phyloP scores from a whole-genome alignment of 768 basidiomycete genomes.

The Daedaleopsis sinensis region DNA sequence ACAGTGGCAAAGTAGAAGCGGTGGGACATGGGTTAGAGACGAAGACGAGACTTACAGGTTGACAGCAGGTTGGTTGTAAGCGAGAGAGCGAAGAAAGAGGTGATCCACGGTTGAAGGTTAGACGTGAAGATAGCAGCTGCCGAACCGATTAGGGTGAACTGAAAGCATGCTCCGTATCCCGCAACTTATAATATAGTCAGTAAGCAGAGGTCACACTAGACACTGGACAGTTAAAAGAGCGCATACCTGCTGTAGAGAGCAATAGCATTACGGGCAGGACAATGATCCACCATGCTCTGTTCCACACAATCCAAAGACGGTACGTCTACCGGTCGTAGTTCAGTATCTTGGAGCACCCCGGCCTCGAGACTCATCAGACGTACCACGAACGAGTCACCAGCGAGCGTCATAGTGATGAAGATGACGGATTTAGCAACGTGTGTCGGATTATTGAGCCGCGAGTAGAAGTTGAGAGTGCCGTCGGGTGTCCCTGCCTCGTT shows the following conservation, averaged over 20 bases:
- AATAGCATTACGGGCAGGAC: conserved; percentile 9
- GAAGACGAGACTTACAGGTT: neutral
- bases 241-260: conserved; percentile 6
- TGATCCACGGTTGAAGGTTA: conserved; percentile 6
- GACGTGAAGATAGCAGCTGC: neutral
- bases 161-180: conserved; percentile 3
- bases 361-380: neutral
- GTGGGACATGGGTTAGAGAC: neutral
- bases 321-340: conserved; percentile 7
- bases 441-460: conserved; percentile 4
- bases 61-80: conserved; percentile 3
- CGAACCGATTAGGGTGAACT: neutral
- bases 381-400: conserved; percentile 14
- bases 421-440: conserved; percentile 9
- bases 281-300: neutral
- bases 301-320: conserved; percentile 15
- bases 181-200: neutral
- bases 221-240: neutral
- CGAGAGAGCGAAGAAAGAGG: conserved; percentile 7
- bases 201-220: neutral
- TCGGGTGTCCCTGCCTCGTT: neutral
- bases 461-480: conserved; percentile 4
- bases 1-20: neutral
- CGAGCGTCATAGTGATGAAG: conserved; percentile 13
- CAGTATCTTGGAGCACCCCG: too few species aligned